Percentiles rank a stretch among this genome's conserved stretches.
These are phyloP conservation scores for Dactylellina parvicollis DNA, from an alignment of 2,329 filamentous ascomycete genomes.

Conservation along the genomic window DNA sequence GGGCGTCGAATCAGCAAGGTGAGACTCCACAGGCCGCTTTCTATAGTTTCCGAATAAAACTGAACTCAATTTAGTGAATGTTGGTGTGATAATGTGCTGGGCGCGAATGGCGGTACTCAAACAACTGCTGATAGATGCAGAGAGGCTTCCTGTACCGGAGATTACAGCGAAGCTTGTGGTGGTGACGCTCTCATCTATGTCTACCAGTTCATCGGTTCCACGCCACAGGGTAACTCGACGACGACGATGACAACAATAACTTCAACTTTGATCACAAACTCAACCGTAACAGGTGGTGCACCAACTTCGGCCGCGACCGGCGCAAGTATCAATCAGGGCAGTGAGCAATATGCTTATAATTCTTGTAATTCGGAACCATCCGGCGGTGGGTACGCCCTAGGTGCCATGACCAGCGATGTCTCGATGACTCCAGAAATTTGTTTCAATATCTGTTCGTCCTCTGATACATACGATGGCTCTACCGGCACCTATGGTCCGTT, in stretches of 20 bases:
- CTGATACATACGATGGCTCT: neutral
- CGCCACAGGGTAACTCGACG: conserved; percentile 2
- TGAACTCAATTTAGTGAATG: conserved; percentile 25
- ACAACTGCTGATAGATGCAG: conserved; percentile 9
- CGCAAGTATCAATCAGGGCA: conserved; percentile 4
- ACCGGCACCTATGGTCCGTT: neutral
- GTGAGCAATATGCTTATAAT: conserved; percentile 37
- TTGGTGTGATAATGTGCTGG: conserved; percentile 25
- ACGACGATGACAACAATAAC: too few species aligned
- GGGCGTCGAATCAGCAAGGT: conserved; percentile 27
- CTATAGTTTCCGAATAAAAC: neutral
- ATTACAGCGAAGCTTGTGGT: conserved; percentile 19
- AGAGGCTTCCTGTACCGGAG: conserved; percentile 4
- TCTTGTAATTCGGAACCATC: neutral
- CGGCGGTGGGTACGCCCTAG: neutral
- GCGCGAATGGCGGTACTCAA: neutral
- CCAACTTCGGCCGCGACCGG: too few species aligned
- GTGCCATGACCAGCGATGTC: conserved; percentile 8
- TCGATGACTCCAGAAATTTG: conserved; percentile 7
- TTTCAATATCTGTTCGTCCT: conserved; percentile 4
- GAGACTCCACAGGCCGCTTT: conserved; percentile 2
- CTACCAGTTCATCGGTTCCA: conserved; percentile 11
- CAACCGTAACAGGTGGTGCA: conserved; percentile 13
- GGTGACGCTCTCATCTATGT: conserved; percentile 4
- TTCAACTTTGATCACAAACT: neutral